These are phyloP conservation scores for Malassezia nana DNA, from an alignment of 1,284 basidiomycete genomes.

Conservation along the genomic window DNA sequence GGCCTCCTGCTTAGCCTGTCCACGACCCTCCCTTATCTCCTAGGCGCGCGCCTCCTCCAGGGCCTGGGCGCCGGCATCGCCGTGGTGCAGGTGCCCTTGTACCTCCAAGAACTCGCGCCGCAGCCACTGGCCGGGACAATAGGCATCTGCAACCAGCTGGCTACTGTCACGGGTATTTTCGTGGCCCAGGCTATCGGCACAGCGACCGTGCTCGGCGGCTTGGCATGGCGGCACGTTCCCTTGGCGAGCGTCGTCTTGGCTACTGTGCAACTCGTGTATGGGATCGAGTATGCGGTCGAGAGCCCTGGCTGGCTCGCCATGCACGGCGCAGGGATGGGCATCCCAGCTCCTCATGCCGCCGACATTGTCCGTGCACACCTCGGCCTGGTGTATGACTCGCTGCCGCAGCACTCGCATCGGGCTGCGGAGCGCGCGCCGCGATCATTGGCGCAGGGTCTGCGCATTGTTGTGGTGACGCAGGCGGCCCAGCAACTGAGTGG, in stretches of 20 bases:
- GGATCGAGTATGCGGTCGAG: slow-evolving; percentile 30
- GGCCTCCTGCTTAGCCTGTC: slow-evolving; percentile 18
- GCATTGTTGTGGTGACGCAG: slow-evolving; percentile 35
- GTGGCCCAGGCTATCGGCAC: slow-evolving; percentile 48
- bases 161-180: slow-evolving; percentile 44
- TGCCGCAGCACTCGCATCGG: not conserved
- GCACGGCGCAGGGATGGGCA: slow-evolving; percentile 11
- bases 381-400: slow-evolving; percentile 16
- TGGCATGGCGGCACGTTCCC: slow-evolving; percentile 49
- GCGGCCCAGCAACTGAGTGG: slow-evolving; percentile 41
- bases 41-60: slow-evolving; percentile 54
- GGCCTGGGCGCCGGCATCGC: slow-evolving; percentile 73
- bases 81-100: slow-evolving; percentile 75
- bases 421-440: not conserved
- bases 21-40: slow-evolving; percentile 5
- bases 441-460: slow-evolving; percentile 21
- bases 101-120: slow-evolving; percentile 70
- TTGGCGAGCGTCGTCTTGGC: slow-evolving; percentile 36
- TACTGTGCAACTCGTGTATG: slow-evolving; percentile 41
- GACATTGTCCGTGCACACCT: slow-evolving; percentile 19
- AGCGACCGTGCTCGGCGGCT: slow-evolving; percentile 36
- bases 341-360: slow-evolving; percentile 7
- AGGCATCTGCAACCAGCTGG: slow-evolving; percentile 67
- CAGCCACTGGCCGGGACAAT: slow-evolving; percentile 60
- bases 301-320: slow-evolving; percentile 34